phyloP scores from a whole-genome alignment of 2,329 filamentous ascomycete genomes.

The Colletotrichum phormii region DNA sequence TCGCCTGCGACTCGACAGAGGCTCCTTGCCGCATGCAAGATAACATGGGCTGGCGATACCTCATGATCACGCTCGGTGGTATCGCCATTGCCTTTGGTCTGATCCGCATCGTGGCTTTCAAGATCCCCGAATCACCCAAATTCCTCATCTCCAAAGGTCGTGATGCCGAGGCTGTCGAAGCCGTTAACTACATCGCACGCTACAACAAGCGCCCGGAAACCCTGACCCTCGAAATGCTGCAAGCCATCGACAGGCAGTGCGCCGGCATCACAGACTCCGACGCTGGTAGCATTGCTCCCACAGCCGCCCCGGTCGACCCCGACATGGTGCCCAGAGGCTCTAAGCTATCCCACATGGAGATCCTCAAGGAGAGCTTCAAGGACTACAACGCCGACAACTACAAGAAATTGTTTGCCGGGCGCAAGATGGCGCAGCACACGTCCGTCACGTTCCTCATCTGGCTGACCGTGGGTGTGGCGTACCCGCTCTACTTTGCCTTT shows the following conservation, averaged over 20 bases:
- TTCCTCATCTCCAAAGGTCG: constrained; percentile 56
- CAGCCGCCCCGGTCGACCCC: background rate
- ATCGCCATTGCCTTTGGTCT: constrained; percentile 57
- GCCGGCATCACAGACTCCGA: constrained; percentile 1
- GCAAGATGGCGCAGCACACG: constrained; percentile 48
- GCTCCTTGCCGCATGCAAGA: constrained; percentile 49
- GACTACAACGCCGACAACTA: constrained; percentile 42
- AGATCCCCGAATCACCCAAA: constrained; percentile 60
- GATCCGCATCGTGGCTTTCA: constrained; percentile 58
- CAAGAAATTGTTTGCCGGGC: constrained; percentile 46
- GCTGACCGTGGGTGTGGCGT: constrained; percentile 59
- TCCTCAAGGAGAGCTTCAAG: constrained; percentile 39
- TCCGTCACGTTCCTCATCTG: constrained; percentile 54
- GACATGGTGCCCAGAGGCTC: constrained; percentile 16
- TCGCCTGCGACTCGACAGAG: constrained; percentile 50
- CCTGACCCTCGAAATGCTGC: constrained; percentile 52
- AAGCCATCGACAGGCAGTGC: constrained; percentile 32
- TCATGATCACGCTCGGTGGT: constrained; percentile 56
- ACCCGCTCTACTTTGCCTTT: constrained; percentile 59
- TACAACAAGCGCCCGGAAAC: constrained; percentile 49
- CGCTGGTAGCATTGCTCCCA: background rate
- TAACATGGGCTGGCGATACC: constrained; percentile 64
- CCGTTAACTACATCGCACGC: constrained; percentile 59
- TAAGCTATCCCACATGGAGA: constrained; percentile 41
- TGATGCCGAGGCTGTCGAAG: constrained; percentile 58